Base-by-base conservation (phyloP, 2,329 filamentous ascomycete genomes). In the Ceratocystiopsis sp. region DNA sequence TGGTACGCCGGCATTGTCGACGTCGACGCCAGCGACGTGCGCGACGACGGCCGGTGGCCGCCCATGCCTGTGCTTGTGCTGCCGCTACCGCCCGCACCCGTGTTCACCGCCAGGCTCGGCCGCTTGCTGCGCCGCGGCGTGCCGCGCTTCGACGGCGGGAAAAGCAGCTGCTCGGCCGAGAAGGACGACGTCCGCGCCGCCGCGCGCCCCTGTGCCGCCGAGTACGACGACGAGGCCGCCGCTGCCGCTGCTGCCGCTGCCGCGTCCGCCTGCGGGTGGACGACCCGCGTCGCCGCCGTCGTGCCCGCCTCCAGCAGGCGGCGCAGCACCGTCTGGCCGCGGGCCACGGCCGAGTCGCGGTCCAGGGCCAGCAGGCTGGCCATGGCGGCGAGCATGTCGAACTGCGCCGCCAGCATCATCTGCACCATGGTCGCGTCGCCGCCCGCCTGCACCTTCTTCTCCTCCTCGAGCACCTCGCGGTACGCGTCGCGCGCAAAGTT, bases 341-440 rank as follows among this genome's bases (percentile, higher is more conserved):
- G 78, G 15, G 79, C 67, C 2, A 95, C 72, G 1, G 89, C 91
- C 48, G 93, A 80, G 33, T 80, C 75, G 57, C 93, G 84, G 45
- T 72, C 80, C 78, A 96, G 85, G 34, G 73, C 68, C 51, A 89
- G 73, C 19, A 91, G 84, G 50, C 84, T 82, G 43, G 80, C 77
- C 43, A 98, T 73, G 1, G 86, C 84, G 5, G 84, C 69, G 47
- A 96, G 73, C 2, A 87, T 89, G 54, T 95, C 87, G 52, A 98
- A 93, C 54, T 96, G 89, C 13, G 89, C 84, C 42, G 82, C 80
- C 12, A 96, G 72, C 43, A 98, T 70, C 41, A 84, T 73, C 59
- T 95, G 87, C 54, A 94, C 69, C 50, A 83, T 75, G 16, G 73
- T 75, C 17, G 79, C 75, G 56, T 95, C 86, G 13, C 80, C 81